Percentiles rank a stretch among this genome's conserved stretches.
Evolutionary conservation across 2,329 filamentous ascomycete genomes (phyloP).

Genomic region (Xylaria sp.): DNA sequence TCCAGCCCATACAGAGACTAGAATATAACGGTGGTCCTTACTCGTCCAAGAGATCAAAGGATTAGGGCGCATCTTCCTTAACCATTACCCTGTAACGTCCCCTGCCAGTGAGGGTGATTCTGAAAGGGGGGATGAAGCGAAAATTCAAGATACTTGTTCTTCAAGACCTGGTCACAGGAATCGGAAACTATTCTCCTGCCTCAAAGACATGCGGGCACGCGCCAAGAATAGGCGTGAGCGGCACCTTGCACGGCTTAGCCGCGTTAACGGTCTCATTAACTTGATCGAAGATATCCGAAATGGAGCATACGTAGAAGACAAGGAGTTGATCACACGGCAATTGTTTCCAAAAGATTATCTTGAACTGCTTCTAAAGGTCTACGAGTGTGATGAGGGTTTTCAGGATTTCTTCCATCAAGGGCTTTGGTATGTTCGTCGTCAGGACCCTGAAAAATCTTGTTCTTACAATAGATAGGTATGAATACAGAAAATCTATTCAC

Average conservation of each 20-base stretch:
- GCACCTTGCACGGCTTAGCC: neutral
- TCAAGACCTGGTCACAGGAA: neutral
- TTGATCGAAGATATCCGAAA: neutral
- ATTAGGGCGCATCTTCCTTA: neutral
- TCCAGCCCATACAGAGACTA: neutral
- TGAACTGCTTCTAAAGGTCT: neutral
- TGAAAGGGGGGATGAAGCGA: too few species aligned
- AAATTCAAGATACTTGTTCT: neutral
- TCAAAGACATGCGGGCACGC: neutral
- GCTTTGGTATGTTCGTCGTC: neutral
- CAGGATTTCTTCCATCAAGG: neutral
- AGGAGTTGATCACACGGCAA: neutral
- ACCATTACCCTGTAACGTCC: neutral
- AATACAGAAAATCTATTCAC: neutral
- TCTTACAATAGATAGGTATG: neutral
- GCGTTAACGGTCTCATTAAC: neutral
- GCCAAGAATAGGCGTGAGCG: neutral
- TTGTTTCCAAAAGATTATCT: neutral
- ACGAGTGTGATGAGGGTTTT: neutral
- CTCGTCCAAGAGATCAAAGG: neutral
- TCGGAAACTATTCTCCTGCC: neutral
- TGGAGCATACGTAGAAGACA: neutral
- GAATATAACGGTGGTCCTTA: neutral
- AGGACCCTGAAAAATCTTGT: neutral
- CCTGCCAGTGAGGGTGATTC: neutral